These are phyloP conservation scores for Tillandsia fasciculata DNA, from an alignment of 176 grass and related monocot genomes.

Conservation along the genomic window DNA sequence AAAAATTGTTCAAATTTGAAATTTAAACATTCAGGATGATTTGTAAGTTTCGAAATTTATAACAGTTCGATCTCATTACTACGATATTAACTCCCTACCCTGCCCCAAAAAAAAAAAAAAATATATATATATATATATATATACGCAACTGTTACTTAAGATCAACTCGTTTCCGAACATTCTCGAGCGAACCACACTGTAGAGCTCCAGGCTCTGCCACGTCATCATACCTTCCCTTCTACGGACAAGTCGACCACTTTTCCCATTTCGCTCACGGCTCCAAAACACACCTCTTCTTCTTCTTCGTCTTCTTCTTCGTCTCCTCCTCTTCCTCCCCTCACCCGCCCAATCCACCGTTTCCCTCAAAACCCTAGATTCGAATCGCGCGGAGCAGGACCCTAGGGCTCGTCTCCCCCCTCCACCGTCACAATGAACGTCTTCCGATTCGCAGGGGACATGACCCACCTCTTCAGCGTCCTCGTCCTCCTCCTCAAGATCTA, in stretches of 20 bases:
- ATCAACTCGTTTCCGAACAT: no score
- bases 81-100: no score
- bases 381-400: not conserved
- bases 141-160: no score
- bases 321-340: not conserved
- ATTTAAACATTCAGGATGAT: no score
- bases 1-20: no score
- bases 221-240: not conserved
- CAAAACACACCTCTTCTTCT: not conserved
- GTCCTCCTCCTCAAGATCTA: slow-evolving; percentile 99
- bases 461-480: slow-evolving; percentile 88
- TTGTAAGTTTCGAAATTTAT: no score
- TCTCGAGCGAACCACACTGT: no score
- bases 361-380: not conserved
- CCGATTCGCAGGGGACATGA: slow-evolving; percentile 87
- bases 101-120: no score
- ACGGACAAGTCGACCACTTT: not conserved
- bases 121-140: no score
- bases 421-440: slow-evolving; percentile 69
- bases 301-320: not conserved
- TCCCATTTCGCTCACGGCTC: not conserved
- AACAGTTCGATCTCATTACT: no score
- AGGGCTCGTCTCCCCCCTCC: not conserved
- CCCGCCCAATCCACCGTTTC: not conserved
- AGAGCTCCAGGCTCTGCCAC: not conserved